Evolutionary conservation across 345 rosid species (phyloP).

Genomic region (Carallia pectinifolia): DNA sequence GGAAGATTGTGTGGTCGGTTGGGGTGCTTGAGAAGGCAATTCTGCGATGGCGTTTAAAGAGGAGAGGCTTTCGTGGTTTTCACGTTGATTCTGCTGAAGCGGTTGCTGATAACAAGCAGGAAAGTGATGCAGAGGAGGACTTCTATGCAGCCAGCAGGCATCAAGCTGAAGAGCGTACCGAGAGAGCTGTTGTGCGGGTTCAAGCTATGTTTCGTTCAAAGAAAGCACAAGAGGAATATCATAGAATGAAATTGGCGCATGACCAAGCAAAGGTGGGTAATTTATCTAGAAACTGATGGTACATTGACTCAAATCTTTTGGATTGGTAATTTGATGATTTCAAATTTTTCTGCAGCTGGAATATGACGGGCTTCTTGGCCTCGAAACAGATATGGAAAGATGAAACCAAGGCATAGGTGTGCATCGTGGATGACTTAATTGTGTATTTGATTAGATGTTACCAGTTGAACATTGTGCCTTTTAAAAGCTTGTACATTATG

Average conservation of each 20-base stretch:
- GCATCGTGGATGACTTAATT: neutral
- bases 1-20: constrained; percentile 84
- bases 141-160: constrained; percentile 67
- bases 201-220: constrained; percentile 96
- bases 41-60: constrained; percentile 83
- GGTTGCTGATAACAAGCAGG: constrained; percentile 28
- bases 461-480: neutral
- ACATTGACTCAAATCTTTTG: neutral
- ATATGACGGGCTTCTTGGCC: constrained; percentile 37
- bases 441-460: neutral
- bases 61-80: constrained; percentile 82
- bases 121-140: constrained; percentile 60
- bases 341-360: constrained; percentile 57
- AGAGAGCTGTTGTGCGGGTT: constrained; percentile 76
- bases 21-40: constrained; percentile 92
- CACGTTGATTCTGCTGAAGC: constrained; percentile 44
- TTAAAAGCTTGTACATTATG: constrained; percentile 18
- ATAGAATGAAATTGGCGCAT: constrained; percentile 73
- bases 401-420: constrained; percentile 2
- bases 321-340: neutral
- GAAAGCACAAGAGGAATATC: constrained; percentile 88
- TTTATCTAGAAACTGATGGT: constrained; percentile 3
- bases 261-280: constrained; percentile 60
- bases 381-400: constrained; percentile 30
- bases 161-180: constrained; percentile 91